Base-by-base conservation (phyloP, 179 eudicot genomes). In the Nepenthes alata region DNA sequence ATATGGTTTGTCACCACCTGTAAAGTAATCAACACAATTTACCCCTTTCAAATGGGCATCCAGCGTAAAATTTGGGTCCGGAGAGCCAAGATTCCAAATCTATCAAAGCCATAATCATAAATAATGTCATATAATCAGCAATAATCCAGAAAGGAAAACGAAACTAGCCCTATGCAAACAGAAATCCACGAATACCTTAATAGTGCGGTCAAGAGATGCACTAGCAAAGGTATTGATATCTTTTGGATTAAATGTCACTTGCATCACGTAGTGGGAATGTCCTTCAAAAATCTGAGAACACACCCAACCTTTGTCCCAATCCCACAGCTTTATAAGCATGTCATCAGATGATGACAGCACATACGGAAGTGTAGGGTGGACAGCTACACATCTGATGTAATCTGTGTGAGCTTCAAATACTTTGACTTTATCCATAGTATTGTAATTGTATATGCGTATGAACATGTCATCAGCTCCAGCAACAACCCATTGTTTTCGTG, bases 321-420 rank as follows among this genome's bases (percentile, higher is more conserved):
- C 97, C 97, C 97, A 90, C 37, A 90, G 90, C 80, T 88, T 90
- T 70, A 90, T 90, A 71, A 90, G 96, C 95, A 87, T 87, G 78
- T 90, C 97, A 76, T 90, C 97, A 50, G 97, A 85, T 60, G 96
- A 83, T 53, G 97, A 90, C 70, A 90, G 70, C 71, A 90, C 90
- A 70, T 79, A 85, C 3, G 95, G 90, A 53, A 87, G 96, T 41
- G 95, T 81, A 38, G 97, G 97, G 69, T 90, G 97, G 71, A 88
- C 96, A 62, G 95, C 87, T 63, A 90, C 93, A 78, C 97, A 90
- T 73, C 97, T 85, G 67, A 90, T 88, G 64, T 88, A 90, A 66
- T 90, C 97, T 15, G 95, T 80, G 73, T 90, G 97, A 2, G 94
- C 97, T 77, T 90, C 97, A 76, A 80, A 83, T 6, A 85, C 88